phyloP scores from a whole-genome alignment of 2,329 filamentous ascomycete species.

The Hymenoscyphus occultus region DNA sequence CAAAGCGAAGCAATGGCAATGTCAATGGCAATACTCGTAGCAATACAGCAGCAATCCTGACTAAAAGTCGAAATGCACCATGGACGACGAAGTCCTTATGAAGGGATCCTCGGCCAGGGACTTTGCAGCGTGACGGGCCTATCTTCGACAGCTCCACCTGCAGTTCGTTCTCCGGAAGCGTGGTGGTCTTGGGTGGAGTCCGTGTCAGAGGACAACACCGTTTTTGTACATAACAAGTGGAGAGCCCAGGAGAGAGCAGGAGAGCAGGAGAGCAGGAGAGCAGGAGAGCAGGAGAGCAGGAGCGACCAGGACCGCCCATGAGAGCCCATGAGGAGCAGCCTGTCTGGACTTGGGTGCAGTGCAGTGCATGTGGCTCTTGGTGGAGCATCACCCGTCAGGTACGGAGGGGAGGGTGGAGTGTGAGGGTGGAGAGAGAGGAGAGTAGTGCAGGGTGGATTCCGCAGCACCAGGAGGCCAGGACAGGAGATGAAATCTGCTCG shows the following conservation, averaged over 20 bases:
- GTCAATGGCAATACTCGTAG: neutral
- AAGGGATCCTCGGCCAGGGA: conserved; percentile 9
- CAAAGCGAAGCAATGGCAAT: conserved; percentile 1
- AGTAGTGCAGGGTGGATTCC: neutral
- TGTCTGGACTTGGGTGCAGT: conserved; percentile 7
- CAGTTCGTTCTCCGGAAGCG: conserved; percentile 17
- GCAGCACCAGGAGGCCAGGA: neutral
- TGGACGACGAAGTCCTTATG: conserved; percentile 13
- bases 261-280: conserved; percentile 1
- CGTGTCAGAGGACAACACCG: conserved; percentile 25
- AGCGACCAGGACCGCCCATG: neutral
- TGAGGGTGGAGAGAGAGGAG: neutral
- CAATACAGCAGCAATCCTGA: conserved; percentile 15
- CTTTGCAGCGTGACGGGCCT: conserved; percentile 16
- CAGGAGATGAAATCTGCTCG: neutral
- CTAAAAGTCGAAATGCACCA: conserved; percentile 17
- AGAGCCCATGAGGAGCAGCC: neutral
- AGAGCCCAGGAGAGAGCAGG: neutral
- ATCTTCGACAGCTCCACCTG: conserved; percentile 20
- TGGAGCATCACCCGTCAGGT: conserved; percentile 25
- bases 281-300: neutral
- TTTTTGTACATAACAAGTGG: conserved; percentile 25
- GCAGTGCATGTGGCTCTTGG: conserved; percentile 15
- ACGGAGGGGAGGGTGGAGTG: conserved; percentile 10
- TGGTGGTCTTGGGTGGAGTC: conserved; percentile 22